phyloP scores from a whole-genome alignment of 495 filamentous ascomycete genomes.

The Penicillium waksmanii region DNA sequence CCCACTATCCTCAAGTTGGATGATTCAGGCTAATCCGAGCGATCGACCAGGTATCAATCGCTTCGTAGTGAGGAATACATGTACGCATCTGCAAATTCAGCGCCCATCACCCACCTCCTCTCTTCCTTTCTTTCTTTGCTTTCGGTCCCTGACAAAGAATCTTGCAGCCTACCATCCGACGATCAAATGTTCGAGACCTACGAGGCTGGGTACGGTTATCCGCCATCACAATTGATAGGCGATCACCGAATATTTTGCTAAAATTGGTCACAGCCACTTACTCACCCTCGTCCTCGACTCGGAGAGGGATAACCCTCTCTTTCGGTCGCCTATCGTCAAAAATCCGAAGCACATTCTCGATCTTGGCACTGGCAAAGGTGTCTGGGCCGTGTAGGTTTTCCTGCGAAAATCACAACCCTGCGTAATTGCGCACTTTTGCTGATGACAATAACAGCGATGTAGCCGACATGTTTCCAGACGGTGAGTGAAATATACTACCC shows the following conservation, averaged over 20 bases:
- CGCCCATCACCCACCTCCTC: neutral
- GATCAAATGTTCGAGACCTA: slow-evolving; percentile 26
- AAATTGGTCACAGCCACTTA: slow-evolving; percentile 15
- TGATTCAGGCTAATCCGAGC: slow-evolving; percentile 1
- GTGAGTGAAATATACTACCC: slow-evolving; percentile 1
- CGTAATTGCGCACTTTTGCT: neutral
- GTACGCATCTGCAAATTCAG: slow-evolving; percentile 3
- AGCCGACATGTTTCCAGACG: slow-evolving; percentile 25
- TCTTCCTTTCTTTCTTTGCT: neutral
- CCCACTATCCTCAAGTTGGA: neutral
- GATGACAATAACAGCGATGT: slow-evolving; percentile 19
- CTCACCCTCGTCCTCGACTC: slow-evolving; percentile 23
- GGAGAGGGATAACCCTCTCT: slow-evolving; percentile 22
- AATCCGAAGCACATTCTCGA: slow-evolving; percentile 22
- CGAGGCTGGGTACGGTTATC: slow-evolving; percentile 21
- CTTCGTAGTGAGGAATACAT: slow-evolving; percentile 23
- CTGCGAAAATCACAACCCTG: neutral
- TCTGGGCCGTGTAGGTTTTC: slow-evolving; percentile 28
- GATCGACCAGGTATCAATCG: slow-evolving; percentile 20
- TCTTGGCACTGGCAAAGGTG: slow-evolving; percentile 27
- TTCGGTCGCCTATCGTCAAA: slow-evolving; percentile 19
- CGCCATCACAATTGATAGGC: neutral
- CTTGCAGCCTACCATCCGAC: slow-evolving; percentile 20
- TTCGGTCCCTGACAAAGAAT: neutral
- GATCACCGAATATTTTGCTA: neutral